phyloP scores from a whole-genome alignment of 139 green algal species.

The Marvania coccoides region DNA sequence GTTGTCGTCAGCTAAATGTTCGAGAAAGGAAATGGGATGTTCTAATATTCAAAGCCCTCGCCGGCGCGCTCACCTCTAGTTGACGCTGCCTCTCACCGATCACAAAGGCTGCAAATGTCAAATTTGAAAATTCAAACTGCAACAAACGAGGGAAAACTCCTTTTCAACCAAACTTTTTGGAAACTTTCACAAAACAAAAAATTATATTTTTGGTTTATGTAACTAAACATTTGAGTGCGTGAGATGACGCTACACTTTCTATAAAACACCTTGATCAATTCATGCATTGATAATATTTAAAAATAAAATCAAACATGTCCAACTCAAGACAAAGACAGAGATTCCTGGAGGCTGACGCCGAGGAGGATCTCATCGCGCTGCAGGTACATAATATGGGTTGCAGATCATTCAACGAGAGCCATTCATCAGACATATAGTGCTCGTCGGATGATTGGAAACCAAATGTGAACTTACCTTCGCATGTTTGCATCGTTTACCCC shows the following conservation, averaged over 20 bases:
- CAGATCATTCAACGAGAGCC: background rate
- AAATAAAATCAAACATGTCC: background rate
- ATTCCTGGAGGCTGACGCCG: background rate
- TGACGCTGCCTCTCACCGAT: too few species aligned
- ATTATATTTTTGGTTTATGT: background rate
- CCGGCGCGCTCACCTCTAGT: too few species aligned
- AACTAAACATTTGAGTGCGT: background rate
- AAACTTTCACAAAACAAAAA: too few species aligned
- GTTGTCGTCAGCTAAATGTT: too few species aligned
- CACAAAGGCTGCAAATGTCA: too few species aligned
- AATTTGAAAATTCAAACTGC: too few species aligned
- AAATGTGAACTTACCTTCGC: background rate
- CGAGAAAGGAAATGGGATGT: too few species aligned
- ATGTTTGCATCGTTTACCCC: background rate
- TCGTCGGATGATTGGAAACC: background rate
- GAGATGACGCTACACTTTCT: too few species aligned
- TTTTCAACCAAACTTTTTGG: too few species aligned
- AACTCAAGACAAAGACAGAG: slow-evolving; percentile 1
- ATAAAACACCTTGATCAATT: background rate
- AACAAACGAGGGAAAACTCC: too few species aligned
- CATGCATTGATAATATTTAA: background rate
- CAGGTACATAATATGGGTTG: slow-evolving; percentile 1
- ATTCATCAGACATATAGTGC: background rate
- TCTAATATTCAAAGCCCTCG: too few species aligned
- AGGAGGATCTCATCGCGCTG: slow-evolving; percentile 5